Evolutionary conservation across 352 stramenopile species (phyloP).

Genomic region (Elongisporangium prolatum): DNA sequence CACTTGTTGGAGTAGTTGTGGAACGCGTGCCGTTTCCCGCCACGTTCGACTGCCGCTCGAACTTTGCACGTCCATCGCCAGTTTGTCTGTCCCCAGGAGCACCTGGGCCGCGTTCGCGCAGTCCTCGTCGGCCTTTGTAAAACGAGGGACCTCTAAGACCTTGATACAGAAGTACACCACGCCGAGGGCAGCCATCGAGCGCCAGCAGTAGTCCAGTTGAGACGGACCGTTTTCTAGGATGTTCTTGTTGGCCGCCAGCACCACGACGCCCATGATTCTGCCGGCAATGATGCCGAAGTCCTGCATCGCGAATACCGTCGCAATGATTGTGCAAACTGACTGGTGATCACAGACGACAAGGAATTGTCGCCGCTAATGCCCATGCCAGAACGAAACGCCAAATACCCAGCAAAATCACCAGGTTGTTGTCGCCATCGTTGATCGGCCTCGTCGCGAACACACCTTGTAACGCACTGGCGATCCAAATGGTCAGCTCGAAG

Average conservation of each 20-base stretch:
- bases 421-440: conserved; percentile 35
- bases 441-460: conserved; percentile 32
- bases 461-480: conserved; percentile 26
- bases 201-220: conserved; percentile 42
- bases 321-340: conserved; percentile 46
- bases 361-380: conserved; percentile 52
- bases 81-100: conserved; percentile 30
- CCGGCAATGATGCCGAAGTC: conserved; percentile 37
- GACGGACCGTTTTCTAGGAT: conserved; percentile 31
- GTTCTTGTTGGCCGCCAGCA: conserved; percentile 21
- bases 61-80: conserved; percentile 31
- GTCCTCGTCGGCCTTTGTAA: conserved; percentile 28
- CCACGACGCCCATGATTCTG: conserved; percentile 26
- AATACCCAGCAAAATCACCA: conserved; percentile 43
- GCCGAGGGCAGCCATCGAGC: conserved; percentile 33
- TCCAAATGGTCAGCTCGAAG: conserved; percentile 43
- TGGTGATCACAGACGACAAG: conserved; percentile 47
- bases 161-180: conserved; percentile 46
- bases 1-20: conserved; percentile 30
- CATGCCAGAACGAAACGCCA: conserved; percentile 48
- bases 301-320: conserved; percentile 52
- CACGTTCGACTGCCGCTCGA: conserved; percentile 38
- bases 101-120: conserved; percentile 19
- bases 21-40: conserved; percentile 31
- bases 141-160: conserved; percentile 37